Base-by-base conservation (phyloP, 75 land plant genomes). In the Picea glauca region DNA sequence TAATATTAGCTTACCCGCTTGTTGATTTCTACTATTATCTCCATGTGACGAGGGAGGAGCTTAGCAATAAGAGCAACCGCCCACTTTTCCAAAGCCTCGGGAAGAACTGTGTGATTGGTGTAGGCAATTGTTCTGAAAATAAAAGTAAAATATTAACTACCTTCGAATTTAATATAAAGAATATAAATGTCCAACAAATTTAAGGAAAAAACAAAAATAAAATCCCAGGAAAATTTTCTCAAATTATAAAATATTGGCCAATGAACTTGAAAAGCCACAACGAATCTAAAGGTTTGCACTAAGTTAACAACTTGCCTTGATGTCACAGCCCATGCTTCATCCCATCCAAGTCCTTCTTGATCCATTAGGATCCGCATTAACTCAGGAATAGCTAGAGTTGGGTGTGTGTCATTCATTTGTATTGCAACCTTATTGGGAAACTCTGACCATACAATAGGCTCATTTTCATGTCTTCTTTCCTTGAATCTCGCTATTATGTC, bases 31-130 rank as follows among this genome's bases (percentile, higher is more conserved):
- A 83, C 84, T 21, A 94, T 95, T 58, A 94, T 91, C 74, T 97
- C 93, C 86, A 95, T 86, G 79, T 97, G 99, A 32, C 99, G 93
- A 4, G 99, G 99, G 66, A 94, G 93, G 76, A 97, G 91, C 77
- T 91, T 97, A 80, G 87, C 75, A 91, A 97, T 93, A 21, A 93
- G 81, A 67, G 82, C 64, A 80, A 89, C 93, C 57, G 98, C 87
- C 99, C 99, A 97, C 68, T 95, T 93, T 88, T 95, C 98, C 50
- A 97, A 90, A 15, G 99, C 99, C 83, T 94, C 99, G 58, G 99
- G 98, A 59, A 97, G 95, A 33, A 94, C 98, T 58, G 99, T 97
- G 80, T 97, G 98, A 75, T 94, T 97, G 54, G 99, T 97, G 78
- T 97, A 97, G 30, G 98, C 96, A 78, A 93, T 77, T n/a, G n/a